These are phyloP conservation scores for Cicer judaicum DNA, from an alignment of 306 rosid genomes.

Conservation along the genomic window DNA sequence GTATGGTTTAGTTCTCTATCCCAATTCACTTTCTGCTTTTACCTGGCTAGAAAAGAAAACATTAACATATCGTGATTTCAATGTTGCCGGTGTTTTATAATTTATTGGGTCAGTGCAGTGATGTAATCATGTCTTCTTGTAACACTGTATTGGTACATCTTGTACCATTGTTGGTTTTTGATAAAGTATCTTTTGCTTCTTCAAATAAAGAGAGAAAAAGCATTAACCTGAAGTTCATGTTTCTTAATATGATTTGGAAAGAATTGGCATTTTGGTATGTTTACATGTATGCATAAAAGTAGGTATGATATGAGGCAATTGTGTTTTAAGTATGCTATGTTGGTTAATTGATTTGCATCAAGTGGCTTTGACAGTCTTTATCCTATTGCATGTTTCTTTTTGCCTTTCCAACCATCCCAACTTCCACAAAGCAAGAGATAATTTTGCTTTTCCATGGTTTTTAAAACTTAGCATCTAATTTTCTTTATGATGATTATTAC, in stretches of 20 bases:
- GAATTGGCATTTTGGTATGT: neutral
- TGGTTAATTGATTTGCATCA: neutral
- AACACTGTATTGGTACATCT: neutral
- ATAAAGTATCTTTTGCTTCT: too few species aligned
- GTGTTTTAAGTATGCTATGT: neutral
- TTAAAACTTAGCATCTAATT: neutral
- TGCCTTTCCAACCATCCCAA: neutral
- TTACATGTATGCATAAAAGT: neutral
- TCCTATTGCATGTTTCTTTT: neutral
- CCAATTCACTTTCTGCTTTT: neutral
- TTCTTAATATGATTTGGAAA: neutral
- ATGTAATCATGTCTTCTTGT: neutral
- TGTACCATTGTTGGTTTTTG: too few species aligned
- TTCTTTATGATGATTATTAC: slow-evolving; percentile 14
- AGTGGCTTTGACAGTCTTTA: neutral
- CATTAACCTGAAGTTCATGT: neutral
- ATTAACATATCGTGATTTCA: neutral
- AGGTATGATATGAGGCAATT: neutral
- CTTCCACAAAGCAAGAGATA: neutral
- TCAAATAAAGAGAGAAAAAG: neutral
- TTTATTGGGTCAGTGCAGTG: neutral
- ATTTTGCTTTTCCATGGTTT: neutral
- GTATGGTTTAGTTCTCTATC: neutral
- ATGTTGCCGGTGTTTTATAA: neutral
- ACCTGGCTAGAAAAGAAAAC: neutral